These are phyloP conservation scores for Trichosporon coremiiforme DNA, from an alignment of 1,284 basidiomycete genomes.

Conservation along the genomic window DNA sequence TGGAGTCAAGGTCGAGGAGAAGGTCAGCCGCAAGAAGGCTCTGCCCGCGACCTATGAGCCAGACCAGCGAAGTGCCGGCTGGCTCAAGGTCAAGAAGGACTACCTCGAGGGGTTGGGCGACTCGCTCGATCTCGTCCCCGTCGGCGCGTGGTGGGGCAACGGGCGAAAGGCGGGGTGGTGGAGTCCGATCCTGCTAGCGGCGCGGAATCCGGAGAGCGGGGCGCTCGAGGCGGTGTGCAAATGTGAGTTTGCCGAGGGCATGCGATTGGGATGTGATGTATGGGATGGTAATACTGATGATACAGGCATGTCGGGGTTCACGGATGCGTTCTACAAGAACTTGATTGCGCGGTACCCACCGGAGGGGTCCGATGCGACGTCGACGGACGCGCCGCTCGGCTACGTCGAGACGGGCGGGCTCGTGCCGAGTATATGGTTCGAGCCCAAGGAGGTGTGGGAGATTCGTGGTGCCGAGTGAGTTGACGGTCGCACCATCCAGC, in stretches of 20 bases:
- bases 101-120: conserved; percentile 60
- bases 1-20: not conserved
- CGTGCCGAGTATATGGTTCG: conserved; percentile 79
- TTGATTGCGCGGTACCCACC: conserved; percentile 68
- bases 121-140: conserved; percentile 65
- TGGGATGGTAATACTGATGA: conserved; percentile 20
- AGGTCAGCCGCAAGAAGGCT: conserved; percentile 61
- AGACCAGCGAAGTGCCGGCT: conserved; percentile 63
- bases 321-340: conserved; percentile 81
- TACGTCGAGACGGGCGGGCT: conserved; percentile 74
- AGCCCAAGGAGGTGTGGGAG: conserved; percentile 86
- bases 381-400: conserved; percentile 62
- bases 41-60: conserved; percentile 89
- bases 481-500: not conserved
- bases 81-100: conserved; percentile 80
- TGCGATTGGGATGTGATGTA: conserved; percentile 57
- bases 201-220: conserved; percentile 72
- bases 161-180: conserved; percentile 93
- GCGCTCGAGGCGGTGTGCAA: conserved; percentile 81
- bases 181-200: conserved; percentile 82
- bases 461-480: conserved; percentile 82
- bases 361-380: conserved; percentile 66
- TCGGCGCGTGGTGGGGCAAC: conserved; percentile 87
- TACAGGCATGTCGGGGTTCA: conserved; percentile 67
- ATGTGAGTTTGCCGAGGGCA: conserved; percentile 57